These are phyloP conservation scores for Waltergamsia citrina DNA, from an alignment of 2,329 filamentous ascomycete species.

Conservation along the genomic window DNA sequence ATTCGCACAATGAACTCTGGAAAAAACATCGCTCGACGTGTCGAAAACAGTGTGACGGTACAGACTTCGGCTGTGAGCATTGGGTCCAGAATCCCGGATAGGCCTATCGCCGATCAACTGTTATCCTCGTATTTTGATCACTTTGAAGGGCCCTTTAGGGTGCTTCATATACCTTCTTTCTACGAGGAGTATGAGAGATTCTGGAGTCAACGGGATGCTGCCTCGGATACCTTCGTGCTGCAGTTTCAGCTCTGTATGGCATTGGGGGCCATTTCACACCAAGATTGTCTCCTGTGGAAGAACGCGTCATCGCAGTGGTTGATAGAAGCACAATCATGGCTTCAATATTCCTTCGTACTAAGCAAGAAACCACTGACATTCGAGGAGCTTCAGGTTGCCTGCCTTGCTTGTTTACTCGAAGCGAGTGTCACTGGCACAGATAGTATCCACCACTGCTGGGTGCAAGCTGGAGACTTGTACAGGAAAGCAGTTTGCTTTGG, in stretches of 20 bases:
- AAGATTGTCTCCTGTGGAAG: conserved; percentile 9
- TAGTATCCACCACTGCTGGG: conserved; percentile 15
- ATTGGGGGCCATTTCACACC: conserved; percentile 10
- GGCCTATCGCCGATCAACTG: conserved; percentile 17
- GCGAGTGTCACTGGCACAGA: conserved; percentile 9
- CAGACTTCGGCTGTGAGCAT: background rate
- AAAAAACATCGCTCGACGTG: background rate
- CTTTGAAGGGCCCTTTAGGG: conserved; percentile 28
- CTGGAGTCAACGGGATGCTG: conserved; percentile 7
- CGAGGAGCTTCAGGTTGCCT: conserved; percentile 17
- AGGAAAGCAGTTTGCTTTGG: conserved; percentile 20
- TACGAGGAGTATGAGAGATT: conserved; percentile 19
- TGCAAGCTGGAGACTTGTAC: conserved; percentile 16
- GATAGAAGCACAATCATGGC: conserved; percentile 11
- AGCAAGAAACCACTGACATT: conserved; percentile 18
- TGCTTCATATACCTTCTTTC: conserved; percentile 30
- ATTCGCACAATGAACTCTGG: background rate
- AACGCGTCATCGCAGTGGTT: conserved; percentile 11
- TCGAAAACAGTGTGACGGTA: background rate
- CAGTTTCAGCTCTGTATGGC: conserved; percentile 12
- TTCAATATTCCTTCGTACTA: conserved; percentile 8
- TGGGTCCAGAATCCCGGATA: background rate
- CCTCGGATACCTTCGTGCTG: conserved; percentile 10
- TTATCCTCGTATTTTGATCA: conserved; percentile 27
- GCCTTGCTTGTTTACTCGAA: conserved; percentile 15